Evolutionary conservation across 176 grass and related monocot species (phyloP), one percentile per base, ranked within the genome.

Genomic region (Coix lacrymajobi): DNA sequence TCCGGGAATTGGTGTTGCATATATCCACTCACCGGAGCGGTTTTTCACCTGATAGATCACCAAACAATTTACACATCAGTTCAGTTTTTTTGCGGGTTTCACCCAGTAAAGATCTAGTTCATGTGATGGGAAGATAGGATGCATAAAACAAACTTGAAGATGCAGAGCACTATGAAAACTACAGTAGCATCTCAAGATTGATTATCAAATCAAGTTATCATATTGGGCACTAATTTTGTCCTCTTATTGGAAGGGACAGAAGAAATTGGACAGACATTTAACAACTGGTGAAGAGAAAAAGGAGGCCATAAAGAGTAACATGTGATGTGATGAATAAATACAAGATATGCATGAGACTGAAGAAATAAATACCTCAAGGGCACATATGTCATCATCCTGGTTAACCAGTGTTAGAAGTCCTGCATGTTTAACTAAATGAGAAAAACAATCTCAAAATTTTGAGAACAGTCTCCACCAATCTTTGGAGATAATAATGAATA

Each of bases 331-430:
- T 34, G 14, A 78, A 66, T 3, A 29, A 12, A 61, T 80, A 69
- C 20, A 71, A 33, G 8, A 74, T 68, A 37, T 51, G 28, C 57
- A 39, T 49, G 20, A 38, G 17, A 31, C 1, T 81, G 48, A 67
- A 41, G 43, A 79, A 83, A 87, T 14, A 85, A 81, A 24, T 84
- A 98, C 96, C 90, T 98, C 86, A 90, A 98, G 96, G 25, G 96
- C 96, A 86, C 84, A 85, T 10, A 98, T 88, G 58, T 86, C 87
- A 79, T 95, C 89, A 77, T 98, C 96, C 87, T 98, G 96, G 69
- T 95, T 98, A 73, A 98, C 92, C 57, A 98, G 62, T 75, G 96
- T 98, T 62, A 98, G 76, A 78, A 98, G 63, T 10, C 96, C 96
- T 98, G 83, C 61, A 78, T 28, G 63, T 69, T 74, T 30, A 78